Percentiles rank a stretch among this genome's conserved stretches.
Evolutionary conservation across 352 stramenopile genomes (phyloP).

Genomic region (Pythium guiyangense): DNA sequence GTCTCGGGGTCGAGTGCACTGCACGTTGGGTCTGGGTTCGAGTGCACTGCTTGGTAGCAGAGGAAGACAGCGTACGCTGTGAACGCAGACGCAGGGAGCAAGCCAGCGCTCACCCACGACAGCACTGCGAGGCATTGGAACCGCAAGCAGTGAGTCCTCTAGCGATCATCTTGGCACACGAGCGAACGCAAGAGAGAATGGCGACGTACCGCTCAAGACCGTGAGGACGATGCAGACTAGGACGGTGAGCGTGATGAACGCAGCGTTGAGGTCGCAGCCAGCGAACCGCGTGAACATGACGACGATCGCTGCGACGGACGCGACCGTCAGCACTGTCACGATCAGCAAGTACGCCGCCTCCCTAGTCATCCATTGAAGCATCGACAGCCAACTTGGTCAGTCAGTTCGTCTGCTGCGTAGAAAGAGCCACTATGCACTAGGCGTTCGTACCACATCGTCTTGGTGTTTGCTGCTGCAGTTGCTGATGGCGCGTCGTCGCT

Average conservation of each 20-base stretch:
- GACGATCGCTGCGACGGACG: constrained; percentile 34
- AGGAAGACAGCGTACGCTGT: constrained; percentile 62
- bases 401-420: neutral
- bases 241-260: constrained; percentile 58
- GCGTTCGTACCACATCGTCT: constrained; percentile 19
- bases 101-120: constrained; percentile 49
- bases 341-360: constrained; percentile 48
- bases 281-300: constrained; percentile 53
- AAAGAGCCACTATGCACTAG: neutral
- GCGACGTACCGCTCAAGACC: constrained; percentile 42
- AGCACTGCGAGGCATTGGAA: constrained; percentile 27
- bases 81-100: constrained; percentile 52
- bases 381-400: neutral
- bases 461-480: constrained; percentile 12
- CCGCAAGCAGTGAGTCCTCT: neutral
- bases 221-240: constrained; percentile 38
- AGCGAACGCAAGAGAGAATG: neutral
- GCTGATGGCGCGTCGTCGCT: constrained; percentile 16
- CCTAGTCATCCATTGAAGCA: constrained; percentile 20
- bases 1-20: constrained; percentile 20
- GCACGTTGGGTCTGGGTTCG: constrained; percentile 59
- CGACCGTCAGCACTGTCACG: constrained; percentile 28
- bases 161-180: neutral
- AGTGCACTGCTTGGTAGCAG: constrained; percentile 63
- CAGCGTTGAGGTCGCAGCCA: constrained; percentile 43